Conservation (phyloP, 2,329 filamentous ascomycete genomes). For the Aspergillus tanneri region DNA sequence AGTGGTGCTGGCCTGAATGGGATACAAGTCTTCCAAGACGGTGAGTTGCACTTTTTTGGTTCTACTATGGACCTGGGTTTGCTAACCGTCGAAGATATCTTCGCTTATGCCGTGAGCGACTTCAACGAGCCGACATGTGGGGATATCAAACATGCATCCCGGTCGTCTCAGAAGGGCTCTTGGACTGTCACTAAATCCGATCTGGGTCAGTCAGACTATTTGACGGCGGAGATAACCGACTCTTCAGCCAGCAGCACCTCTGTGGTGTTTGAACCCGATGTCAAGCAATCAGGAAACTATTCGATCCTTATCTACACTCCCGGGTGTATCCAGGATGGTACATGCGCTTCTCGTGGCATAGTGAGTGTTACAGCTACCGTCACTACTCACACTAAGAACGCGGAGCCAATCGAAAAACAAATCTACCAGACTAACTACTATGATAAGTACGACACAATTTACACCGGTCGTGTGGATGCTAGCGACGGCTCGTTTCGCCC, state of each 20-base stretch:
- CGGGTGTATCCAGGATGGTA: conserved; percentile 77
- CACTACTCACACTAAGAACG: conserved; percentile 48
- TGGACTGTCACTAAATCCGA: conserved; percentile 71
- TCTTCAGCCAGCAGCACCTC: conserved; percentile 59
- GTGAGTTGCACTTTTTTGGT: conserved; percentile 34
- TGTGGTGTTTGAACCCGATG: conserved; percentile 71
- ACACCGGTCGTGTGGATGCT: conserved; percentile 79
- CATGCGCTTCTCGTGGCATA: conserved; percentile 72
- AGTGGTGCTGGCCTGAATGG: conserved; percentile 79
- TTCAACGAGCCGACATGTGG: conserved; percentile 89
- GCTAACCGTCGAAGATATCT: conserved; percentile 58
- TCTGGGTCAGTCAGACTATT: conserved; percentile 71
- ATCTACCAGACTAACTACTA: conserved; percentile 91
- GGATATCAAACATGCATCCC: conserved; percentile 62
- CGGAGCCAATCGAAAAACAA: conserved; percentile 56
- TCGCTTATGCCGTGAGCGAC: conserved; percentile 75
- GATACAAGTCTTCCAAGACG: conserved; percentile 80
- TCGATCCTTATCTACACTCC: conserved; percentile 89
- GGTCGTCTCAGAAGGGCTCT: conserved; percentile 66
- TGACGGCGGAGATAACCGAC: conserved; percentile 66
- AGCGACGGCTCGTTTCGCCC: conserved; percentile 72
- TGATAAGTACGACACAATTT: conserved; percentile 95
- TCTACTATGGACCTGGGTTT: conserved; percentile 2
- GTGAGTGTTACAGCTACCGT: conserved; percentile 78
- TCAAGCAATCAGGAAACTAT: conserved; percentile 88